These are phyloP conservation scores for Diddensiella transvaalensis DNA, from an alignment of 805 yeast species.

Conservation along the genomic window DNA sequence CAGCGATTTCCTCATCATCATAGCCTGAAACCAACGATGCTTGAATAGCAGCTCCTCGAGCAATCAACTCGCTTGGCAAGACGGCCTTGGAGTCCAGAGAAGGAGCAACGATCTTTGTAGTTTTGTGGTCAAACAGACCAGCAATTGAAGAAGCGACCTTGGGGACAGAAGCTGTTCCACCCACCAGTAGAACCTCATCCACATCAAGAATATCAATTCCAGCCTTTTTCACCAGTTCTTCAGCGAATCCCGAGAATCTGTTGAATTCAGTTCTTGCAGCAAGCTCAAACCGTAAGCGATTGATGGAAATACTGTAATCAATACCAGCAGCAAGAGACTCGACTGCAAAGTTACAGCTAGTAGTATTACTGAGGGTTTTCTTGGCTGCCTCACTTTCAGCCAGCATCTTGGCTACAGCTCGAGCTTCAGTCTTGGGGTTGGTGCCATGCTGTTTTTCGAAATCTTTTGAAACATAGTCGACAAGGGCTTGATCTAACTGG, in stretches of 20 bases:
- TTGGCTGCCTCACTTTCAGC: slow-evolving; percentile 80
- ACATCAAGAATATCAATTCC: slow-evolving; percentile 79
- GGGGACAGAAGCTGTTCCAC: slow-evolving; percentile 92
- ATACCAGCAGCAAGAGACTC: slow-evolving; percentile 92
- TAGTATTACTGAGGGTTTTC: slow-evolving; percentile 88
- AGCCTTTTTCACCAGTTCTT: slow-evolving; percentile 73
- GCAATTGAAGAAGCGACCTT: slow-evolving; percentile 77
- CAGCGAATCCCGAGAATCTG: slow-evolving; percentile 74
- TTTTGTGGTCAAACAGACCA: slow-evolving; percentile 69
- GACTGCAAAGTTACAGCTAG: slow-evolving; percentile 83
- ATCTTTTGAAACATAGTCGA: slow-evolving; percentile 86
- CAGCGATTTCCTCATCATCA: slow-evolving; percentile 82
- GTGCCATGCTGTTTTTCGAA: slow-evolving; percentile 83
- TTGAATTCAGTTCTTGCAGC: slow-evolving; percentile 74
- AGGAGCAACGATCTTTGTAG: slow-evolving; percentile 73
- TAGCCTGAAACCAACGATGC: slow-evolving; percentile 76
- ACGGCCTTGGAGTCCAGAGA: slow-evolving; percentile 67
- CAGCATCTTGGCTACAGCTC: slow-evolving; percentile 84
- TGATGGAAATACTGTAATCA: slow-evolving; percentile 89
- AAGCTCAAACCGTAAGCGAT: slow-evolving; percentile 90
- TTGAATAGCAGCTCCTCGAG: slow-evolving; percentile 96
- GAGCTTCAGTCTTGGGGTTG: slow-evolving; percentile 74
- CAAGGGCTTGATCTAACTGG: slow-evolving; percentile 71
- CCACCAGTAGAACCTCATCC: slow-evolving; percentile 86
- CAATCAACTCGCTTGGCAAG: slow-evolving; percentile 83